These are phyloP conservation scores for Polygonum maritimum DNA, from an alignment of 148 eudicot genomes.

Conservation along the genomic window DNA sequence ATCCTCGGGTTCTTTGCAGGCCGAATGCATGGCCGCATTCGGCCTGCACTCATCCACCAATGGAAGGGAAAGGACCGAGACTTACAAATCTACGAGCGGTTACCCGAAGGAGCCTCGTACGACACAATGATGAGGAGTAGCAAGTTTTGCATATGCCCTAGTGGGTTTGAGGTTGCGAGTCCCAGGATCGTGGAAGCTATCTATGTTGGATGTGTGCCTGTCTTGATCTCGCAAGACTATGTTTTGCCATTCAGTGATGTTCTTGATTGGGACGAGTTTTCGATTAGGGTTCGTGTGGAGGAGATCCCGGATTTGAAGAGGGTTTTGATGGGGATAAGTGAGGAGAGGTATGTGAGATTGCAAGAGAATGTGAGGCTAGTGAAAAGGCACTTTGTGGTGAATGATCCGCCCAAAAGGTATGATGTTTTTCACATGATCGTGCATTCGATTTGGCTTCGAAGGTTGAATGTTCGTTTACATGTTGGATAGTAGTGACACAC, in stretches of 20 bases:
- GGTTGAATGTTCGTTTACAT: conserved; percentile 39
- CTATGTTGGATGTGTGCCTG: conserved; percentile 71
- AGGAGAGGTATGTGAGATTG: conserved; percentile 38
- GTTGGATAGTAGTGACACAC: background rate
- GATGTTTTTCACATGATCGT: conserved; percentile 86
- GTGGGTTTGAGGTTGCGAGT: conserved; percentile 85
- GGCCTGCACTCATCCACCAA: conserved; percentile 38
- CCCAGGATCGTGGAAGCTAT: conserved; percentile 84
- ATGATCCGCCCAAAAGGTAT: conserved; percentile 63
- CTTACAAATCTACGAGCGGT: conserved; percentile 31
- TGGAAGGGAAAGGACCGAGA: conserved; percentile 57
- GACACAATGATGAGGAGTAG: conserved; percentile 53
- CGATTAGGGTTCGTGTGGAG: conserved; percentile 39
- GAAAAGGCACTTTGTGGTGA: conserved; percentile 60
- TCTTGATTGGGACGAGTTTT: conserved; percentile 62
- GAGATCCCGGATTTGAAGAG: conserved; percentile 55
- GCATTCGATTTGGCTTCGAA: conserved; percentile 81
- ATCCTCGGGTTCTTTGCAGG: conserved; percentile 75
- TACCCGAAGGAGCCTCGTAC: conserved; percentile 40
- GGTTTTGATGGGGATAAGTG: conserved; percentile 41
- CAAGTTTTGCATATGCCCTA: conserved; percentile 74
- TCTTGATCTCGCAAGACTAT: conserved; percentile 61
- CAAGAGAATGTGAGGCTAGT: conserved; percentile 45
- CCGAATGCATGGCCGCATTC: conserved; percentile 42
- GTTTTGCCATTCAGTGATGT: conserved; percentile 76